These are phyloP conservation scores for Aotearoamyces nothofagi DNA, from an alignment of 2,329 filamentous ascomycete genomes.

Conservation along the genomic window DNA sequence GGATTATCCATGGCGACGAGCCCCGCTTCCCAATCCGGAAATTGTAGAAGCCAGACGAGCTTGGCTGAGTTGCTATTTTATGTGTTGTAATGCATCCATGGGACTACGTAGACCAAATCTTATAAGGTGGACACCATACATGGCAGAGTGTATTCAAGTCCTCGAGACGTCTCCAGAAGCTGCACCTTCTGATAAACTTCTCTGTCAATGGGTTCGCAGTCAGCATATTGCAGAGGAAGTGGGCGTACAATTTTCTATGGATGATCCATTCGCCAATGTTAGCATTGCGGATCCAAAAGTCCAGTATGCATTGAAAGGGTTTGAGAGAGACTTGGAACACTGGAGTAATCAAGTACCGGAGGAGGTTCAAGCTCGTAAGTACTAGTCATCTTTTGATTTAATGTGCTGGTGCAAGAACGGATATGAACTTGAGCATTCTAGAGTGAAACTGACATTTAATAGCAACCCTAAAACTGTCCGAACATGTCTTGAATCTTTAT, in stretches of 20 bases:
- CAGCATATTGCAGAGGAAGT: slow-evolving; percentile 39
- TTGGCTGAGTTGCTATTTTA: slow-evolving; percentile 20
- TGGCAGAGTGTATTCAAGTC: slow-evolving; percentile 27
- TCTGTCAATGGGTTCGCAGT: slow-evolving; percentile 26
- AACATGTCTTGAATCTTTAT: slow-evolving; percentile 36
- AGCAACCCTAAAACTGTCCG: slow-evolving; percentile 33
- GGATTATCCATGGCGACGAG: slow-evolving; percentile 26
- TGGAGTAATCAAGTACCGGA: slow-evolving; percentile 28
- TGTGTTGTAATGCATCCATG: slow-evolving; percentile 26
- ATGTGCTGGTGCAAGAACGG: too few relatives aligned
- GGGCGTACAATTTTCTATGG: slow-evolving; percentile 37
- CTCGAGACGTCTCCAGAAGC: slow-evolving; percentile 26
- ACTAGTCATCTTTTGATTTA: too few relatives aligned
- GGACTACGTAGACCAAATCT: slow-evolving; percentile 28
- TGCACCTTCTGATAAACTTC: slow-evolving; percentile 21
- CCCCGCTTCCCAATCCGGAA: slow-evolving; percentile 18
- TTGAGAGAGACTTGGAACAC: slow-evolving; percentile 23
- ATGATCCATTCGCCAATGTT: slow-evolving; percentile 23
- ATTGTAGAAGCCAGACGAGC: slow-evolving; percentile 19
- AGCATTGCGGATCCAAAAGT: slow-evolving; percentile 38
- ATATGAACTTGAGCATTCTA: too few relatives aligned
- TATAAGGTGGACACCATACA: slow-evolving; percentile 26
- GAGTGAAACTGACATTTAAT: too few relatives aligned
- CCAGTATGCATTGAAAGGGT: slow-evolving; percentile 26
- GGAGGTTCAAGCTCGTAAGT: slow-evolving; percentile 19